Base-by-base conservation (phyloP, 2,329 filamentous ascomycete species). In the Ophiosphaerella herpotricha region DNA sequence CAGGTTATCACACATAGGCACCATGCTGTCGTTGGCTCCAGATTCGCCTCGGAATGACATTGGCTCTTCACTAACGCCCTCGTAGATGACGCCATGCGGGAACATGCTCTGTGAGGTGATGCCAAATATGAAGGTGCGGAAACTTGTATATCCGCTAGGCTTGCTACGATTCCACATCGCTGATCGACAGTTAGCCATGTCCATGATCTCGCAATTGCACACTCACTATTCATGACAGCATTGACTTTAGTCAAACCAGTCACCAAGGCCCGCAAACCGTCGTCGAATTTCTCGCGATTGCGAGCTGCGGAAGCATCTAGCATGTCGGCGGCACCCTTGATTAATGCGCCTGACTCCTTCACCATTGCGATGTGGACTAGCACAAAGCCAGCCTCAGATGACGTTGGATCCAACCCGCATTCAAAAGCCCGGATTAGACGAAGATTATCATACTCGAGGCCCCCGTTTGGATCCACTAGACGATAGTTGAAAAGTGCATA, bases 291-390 rank as follows among this genome's bases (percentile, higher is more conserved):
- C 12, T 76, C 68, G 3, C 87, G 82, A 53, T 82, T 64, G 6
- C 57, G 45, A 6, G 46, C 55, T 5, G 66, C 60, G 43, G 77
- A 73, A 26, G 75, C 73, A 36, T 87, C 81, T 21, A 96, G 80
- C 43, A 87, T 83, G 43, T 84, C 80, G 39, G 90, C 80, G 3
- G 86, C 84, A 29, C 90, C 90, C 36, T 84, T 81, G 39, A 97
- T 85, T 1, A 97, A 80, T 1, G 85, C 83, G 0, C 88, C 88
- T 0, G 91, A 92, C 74, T 96, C 85, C 69, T 86, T 87, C 42
- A 96, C 93, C 92, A 97, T 97, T 74, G 95, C 91, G 43, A 97
- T 86, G 73, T 97, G 93, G 4, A 94, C 92, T 11, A 97, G 83
- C n/a, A 97, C 91, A 71, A 97, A 97, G 42, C 93, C 93, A 1